Evolutionary conservation across 2,329 filamentous ascomycete genomes (phyloP).

Genomic region (Alternaria novae-zelandiae): DNA sequence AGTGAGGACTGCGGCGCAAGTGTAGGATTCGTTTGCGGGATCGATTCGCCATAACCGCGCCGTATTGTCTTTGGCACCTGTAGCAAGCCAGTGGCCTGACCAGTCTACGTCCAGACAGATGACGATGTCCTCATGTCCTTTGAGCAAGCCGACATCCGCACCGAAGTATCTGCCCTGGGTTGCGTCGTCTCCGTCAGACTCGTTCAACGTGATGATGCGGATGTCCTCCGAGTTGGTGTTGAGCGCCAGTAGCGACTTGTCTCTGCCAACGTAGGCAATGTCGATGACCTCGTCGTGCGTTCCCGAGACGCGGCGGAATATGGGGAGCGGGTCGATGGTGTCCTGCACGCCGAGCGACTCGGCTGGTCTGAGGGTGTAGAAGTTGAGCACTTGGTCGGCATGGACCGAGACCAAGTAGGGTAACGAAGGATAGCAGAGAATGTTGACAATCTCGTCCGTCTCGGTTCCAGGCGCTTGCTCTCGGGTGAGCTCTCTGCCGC

Average conservation of each 20-base stretch:
- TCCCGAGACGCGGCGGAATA: constrained; percentile 83
- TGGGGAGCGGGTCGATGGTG: constrained; percentile 63
- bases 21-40: constrained; percentile 73
- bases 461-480: constrained; percentile 69
- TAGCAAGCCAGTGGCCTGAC: constrained; percentile 96
- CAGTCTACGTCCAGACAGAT: constrained; percentile 94
- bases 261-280: constrained; percentile 80
- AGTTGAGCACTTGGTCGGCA: constrained; percentile 83
- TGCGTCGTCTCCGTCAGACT: constrained; percentile 31
- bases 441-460: constrained; percentile 72
- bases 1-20: constrained; percentile 81
- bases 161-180: constrained; percentile 73
- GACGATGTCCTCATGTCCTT: constrained; percentile 93
- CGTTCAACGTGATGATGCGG: constrained; percentile 76
- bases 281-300: constrained; percentile 99
- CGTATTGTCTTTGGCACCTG: constrained; percentile 95
- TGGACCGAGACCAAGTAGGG: constrained; percentile 81
- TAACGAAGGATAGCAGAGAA: constrained; percentile 69
- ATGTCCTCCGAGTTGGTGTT: constrained; percentile 96
- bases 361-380: constrained; percentile 67
- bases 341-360: constrained; percentile 47
- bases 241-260: constrained; percentile 82
- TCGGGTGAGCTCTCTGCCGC: constrained; percentile 77
- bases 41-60: constrained; percentile 91
- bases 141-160: constrained; percentile 82